phyloP scores from a whole-genome alignment of 1,284 basidiomycete species.

The Sporisorium scitamineum region DNA sequence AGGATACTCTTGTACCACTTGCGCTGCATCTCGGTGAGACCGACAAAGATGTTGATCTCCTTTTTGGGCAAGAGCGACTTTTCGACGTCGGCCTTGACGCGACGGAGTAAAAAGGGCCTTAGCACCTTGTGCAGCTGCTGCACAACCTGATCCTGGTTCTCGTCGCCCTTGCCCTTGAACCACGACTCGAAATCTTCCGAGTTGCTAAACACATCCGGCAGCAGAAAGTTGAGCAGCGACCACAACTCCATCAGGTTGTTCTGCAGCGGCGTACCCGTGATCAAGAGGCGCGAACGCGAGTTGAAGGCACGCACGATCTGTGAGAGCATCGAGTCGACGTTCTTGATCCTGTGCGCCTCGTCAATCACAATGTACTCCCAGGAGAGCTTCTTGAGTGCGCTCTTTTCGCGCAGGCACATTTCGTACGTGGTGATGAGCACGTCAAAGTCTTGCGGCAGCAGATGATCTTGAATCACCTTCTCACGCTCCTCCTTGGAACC shows the following conservation, averaged over 20 bases:
- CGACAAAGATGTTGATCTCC: conserved; percentile 99
- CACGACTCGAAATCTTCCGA: conserved; percentile 77
- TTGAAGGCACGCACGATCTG: conserved; percentile 94
- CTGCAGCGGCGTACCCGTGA: conserved; percentile 96
- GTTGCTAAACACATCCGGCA: conserved; percentile 72
- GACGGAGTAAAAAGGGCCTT: conserved; percentile 89
- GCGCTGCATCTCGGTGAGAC: conserved; percentile 96
- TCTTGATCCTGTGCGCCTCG: conserved; percentile 99
- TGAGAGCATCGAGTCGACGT: conserved; percentile 93
- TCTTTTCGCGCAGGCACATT: conserved; percentile 94
- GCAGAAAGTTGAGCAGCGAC: conserved; percentile 86
- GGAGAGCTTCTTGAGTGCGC: conserved; percentile 89
- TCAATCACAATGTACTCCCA: conserved; percentile 99
- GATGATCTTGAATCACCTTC: conserved; percentile 80
- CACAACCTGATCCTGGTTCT: conserved; percentile 82
- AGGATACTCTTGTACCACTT: conserved; percentile 85
- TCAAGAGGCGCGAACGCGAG: conserved; percentile 87
- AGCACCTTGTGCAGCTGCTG: conserved; percentile 98
- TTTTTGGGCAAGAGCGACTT: conserved; percentile 97
- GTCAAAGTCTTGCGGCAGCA: conserved; percentile 91
- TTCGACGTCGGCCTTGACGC: conserved; percentile 98
- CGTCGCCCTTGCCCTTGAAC: conserved; percentile 75
- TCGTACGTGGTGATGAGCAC: conserved; percentile 97
- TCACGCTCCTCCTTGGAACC: conserved; percentile 90
- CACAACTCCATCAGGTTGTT: conserved; percentile 98